phyloP scores from a whole-genome alignment of 139 green algal species.

The Cymbomonas tetramitiformis region DNA sequence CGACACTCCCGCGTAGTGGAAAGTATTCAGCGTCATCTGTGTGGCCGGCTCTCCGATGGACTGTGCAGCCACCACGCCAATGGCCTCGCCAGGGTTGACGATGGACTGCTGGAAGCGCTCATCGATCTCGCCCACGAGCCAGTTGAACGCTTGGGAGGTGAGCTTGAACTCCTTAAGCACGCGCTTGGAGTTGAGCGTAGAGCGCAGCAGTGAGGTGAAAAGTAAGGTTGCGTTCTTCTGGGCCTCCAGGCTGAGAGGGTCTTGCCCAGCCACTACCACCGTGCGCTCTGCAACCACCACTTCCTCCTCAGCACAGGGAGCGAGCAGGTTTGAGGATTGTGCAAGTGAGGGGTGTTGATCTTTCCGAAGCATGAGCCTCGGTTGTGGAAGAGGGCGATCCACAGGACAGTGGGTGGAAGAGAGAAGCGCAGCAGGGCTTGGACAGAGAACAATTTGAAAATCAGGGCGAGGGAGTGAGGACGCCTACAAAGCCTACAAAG shows the following conservation, averaged over 20 bases:
- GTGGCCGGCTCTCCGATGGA: slow-evolving; percentile 94
- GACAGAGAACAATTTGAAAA: too few relatives aligned
- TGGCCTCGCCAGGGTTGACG: slow-evolving; percentile 65
- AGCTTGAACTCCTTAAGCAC: slow-evolving; percentile 72
- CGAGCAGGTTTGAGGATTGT: too few relatives aligned
- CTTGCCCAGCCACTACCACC: slow-evolving; percentile 63
- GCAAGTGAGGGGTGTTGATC: too few relatives aligned
- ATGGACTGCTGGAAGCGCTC: slow-evolving; percentile 46
- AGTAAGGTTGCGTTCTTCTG: slow-evolving; percentile 87
- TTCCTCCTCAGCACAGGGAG: too few relatives aligned
- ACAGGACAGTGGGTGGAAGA: too few relatives aligned
- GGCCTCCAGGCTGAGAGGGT: slow-evolving; percentile 70
- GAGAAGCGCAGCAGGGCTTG: too few relatives aligned
- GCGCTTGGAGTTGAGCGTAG: slow-evolving; percentile 71
- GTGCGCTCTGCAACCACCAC: too few relatives aligned
- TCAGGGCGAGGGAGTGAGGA: too few relatives aligned
- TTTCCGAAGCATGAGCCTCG: too few relatives aligned
- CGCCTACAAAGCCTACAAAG: too few relatives aligned
- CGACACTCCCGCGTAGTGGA: slow-evolving; percentile 86
- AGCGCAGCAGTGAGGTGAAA: slow-evolving; percentile 69
- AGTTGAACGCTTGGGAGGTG: slow-evolving; percentile 63
- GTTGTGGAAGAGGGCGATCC: too few relatives aligned
- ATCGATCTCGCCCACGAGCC: slow-evolving; percentile 81
- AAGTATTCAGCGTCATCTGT: slow-evolving; percentile 61
- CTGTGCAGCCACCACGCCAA: slow-evolving; percentile 87